Evolutionary conservation across 257 asterid species (phyloP).

Genomic region (Rubia yunnanensis): DNA sequence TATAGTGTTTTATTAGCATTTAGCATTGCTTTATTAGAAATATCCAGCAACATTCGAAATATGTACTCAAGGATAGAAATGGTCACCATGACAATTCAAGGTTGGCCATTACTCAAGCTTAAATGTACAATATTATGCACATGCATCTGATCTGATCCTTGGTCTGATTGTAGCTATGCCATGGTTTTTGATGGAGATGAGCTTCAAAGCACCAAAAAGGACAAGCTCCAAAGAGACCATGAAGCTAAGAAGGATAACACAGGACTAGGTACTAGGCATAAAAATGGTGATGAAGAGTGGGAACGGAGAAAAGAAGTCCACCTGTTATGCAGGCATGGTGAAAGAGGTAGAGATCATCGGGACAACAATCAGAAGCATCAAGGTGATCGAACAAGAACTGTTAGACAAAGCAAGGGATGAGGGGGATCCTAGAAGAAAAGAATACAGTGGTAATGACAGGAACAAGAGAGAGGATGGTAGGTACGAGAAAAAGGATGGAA

Average conservation of each 20-base stretch:
- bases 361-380: constrained; percentile 21
- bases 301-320: constrained; percentile 36
- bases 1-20: too few relatives aligned
- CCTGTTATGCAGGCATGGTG: constrained; percentile 23
- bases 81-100: too few relatives aligned
- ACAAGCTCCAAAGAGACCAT: too few relatives aligned
- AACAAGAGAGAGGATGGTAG: constrained; percentile 28
- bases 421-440: constrained; percentile 26
- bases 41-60: constrained; percentile 39
- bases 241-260: too few relatives aligned
- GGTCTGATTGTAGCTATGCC: too few relatives aligned
- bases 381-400: constrained; percentile 30
- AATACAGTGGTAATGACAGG: constrained; percentile 17
- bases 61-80: constrained; percentile 47
- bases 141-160: too few relatives aligned
- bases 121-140: too few relatives aligned
- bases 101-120: too few relatives aligned
- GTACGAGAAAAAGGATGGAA: constrained; percentile 20
- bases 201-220: too few relatives aligned
- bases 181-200: too few relatives aligned
- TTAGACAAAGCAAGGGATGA: constrained; percentile 29
- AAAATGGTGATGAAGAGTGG: constrained; percentile 24
- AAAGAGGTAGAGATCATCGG: constrained; percentile 24
- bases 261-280: constrained; percentile 23
- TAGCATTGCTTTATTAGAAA: too few relatives aligned